Base-by-base conservation (phyloP, 2,329 filamentous ascomycete species). In the Penicillium sp. region DNA sequence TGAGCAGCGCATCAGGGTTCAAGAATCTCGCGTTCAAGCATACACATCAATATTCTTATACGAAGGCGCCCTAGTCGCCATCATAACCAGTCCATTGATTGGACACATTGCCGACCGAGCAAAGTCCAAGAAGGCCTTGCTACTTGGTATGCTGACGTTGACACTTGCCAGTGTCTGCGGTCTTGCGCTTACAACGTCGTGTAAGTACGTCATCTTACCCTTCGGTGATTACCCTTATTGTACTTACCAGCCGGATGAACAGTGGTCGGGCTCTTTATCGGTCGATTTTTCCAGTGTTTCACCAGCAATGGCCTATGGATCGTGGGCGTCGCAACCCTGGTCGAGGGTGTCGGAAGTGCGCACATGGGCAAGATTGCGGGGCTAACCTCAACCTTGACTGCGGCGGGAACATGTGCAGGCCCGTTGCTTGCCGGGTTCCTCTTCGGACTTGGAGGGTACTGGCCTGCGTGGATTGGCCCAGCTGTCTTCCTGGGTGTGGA, bases 401-500 rank as follows among this genome's bases (percentile, higher is more conserved):
- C 57, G 11, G 50, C 57, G 3, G 57, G 57, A 17, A 26, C 45
- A 1, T 38, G n/a, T 7, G 35, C 57, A 0, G 57, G 57, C 0
- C 57, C 57, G n/a, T 29, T 51, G 3, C 26, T 60, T 15, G 50
- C 57, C 3, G 57, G 50, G 2, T 1, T 48, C 5, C 30, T 60
- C 5, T 60, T 54, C 26, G 31, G n/a, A 2, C 11, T 49, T 5
- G 57, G 26, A 7, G 72, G 73, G 2, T 74, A 76, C 26, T 73
- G 69, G 67, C 56, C 53, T 3, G 69, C 70, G 2, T 75, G 71
- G 71, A 57, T 56, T 3, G 67, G 66, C 6, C 67, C 70, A 3
- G 61, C 69, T 30, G 57, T 57, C 1, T 61, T 75, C n/a, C 55
- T 75, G 2, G 8, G 66, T 0, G 30, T 73, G 5, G 73, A 75